Evolutionary conservation across 2,329 filamentous ascomycete genomes (phyloP).

Genomic region (Lasiodiplodia sp.): DNA sequence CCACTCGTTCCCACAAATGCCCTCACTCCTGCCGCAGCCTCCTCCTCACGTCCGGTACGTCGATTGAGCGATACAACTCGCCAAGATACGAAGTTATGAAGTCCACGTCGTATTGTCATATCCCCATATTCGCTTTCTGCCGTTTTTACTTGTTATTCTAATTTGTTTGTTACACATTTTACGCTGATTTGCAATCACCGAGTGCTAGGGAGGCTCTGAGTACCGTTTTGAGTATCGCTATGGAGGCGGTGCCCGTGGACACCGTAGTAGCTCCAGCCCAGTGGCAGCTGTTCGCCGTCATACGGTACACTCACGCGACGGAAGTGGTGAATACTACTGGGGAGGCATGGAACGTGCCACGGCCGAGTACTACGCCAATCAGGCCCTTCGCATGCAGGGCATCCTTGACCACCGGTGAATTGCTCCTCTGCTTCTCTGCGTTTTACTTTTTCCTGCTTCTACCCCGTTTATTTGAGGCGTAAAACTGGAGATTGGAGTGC

Average conservation of each 20-base stretch:
- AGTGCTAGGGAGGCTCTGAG: constrained; percentile 5
- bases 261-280: neutral
- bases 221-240: neutral
- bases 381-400: neutral
- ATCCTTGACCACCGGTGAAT: neutral
- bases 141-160: constrained; percentile 11
- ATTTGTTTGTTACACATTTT: neutral
- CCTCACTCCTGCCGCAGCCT: neutral
- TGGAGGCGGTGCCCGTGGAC: neutral
- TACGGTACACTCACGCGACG: neutral
- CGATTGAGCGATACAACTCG: constrained; percentile 23
- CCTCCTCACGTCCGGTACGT: constrained; percentile 25
- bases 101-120: neutral
- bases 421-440: neutral
- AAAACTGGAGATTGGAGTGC: neutral
- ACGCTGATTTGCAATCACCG: constrained; percentile 1
- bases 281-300: neutral
- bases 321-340: neutral
- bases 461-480: neutral
- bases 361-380: neutral
- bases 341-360: no score
- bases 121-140: neutral
- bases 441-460: neutral
- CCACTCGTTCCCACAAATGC: neutral
- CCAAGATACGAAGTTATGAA: constrained; percentile 29